Conservation (phyloP, 805 yeast genomes). For the Kluyveromyces lactis region DNA sequence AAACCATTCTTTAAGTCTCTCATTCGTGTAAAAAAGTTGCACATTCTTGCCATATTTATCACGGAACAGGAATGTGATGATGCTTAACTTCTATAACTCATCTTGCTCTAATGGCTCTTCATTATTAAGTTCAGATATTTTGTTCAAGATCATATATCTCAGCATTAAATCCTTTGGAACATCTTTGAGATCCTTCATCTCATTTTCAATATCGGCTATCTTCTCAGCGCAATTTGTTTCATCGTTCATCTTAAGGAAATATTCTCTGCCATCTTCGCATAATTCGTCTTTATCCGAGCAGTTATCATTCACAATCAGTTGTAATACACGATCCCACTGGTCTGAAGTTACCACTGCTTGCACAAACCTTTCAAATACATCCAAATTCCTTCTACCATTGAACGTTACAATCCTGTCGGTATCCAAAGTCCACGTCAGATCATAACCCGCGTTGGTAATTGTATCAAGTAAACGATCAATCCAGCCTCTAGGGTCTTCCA, state of each 20-base stretch:
- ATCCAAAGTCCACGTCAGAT: slow-evolving; percentile 18
- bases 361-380: slow-evolving; percentile 42
- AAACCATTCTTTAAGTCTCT: too few relatives aligned
- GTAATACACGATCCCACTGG: slow-evolving; percentile 7
- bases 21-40: too few relatives aligned
- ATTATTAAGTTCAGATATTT: background rate
- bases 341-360: slow-evolving; percentile 26
- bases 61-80: too few relatives aligned
- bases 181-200: slow-evolving; percentile 18
- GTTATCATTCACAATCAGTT: slow-evolving; percentile 31
- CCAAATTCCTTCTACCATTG: slow-evolving; percentile 42
- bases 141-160: background rate
- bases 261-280: slow-evolving; percentile 2
- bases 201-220: slow-evolving; percentile 24
- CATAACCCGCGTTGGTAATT: slow-evolving; percentile 5
- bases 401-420: slow-evolving; percentile 43
- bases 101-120: too few relatives aligned
- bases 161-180: slow-evolving; percentile 12
- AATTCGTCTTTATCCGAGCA: slow-evolving; percentile 33
- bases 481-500: slow-evolving; percentile 1
- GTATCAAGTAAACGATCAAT: slow-evolving; percentile 3
- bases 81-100: too few relatives aligned
- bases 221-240: slow-evolving; percentile 15
- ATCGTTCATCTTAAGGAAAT: background rate
- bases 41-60: too few relatives aligned